Conservation (phyloP, 2,329 filamentous ascomycete species). For the Cladosporium sp. region DNA sequence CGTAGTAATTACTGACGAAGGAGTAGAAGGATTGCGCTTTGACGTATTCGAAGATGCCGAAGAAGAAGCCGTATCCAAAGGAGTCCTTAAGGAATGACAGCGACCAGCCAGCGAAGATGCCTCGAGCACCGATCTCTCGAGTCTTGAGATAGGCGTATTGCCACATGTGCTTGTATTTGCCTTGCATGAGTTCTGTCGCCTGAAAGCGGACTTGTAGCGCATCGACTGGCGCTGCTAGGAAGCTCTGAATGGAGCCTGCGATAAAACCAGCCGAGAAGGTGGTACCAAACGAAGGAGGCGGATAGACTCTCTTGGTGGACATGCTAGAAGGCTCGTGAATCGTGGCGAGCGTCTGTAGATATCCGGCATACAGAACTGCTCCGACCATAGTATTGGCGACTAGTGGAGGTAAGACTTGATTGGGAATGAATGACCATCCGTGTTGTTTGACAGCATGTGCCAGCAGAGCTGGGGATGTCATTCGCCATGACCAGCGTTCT, state of each 20-base stretch:
- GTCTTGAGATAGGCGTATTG: conserved; percentile 63
- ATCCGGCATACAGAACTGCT: conserved; percentile 70
- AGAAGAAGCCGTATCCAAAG: conserved; percentile 67
- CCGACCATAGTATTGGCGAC: conserved; percentile 71
- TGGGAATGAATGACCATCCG: conserved; percentile 69
- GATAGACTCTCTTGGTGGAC: conserved; percentile 62
- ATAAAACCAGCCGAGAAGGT: conserved; percentile 68
- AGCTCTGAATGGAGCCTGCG: conserved; percentile 65
- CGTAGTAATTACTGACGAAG: conserved; percentile 69
- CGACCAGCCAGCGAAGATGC: conserved; percentile 70
- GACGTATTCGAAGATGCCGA: conserved; percentile 70
- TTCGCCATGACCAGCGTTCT: conserved; percentile 56
- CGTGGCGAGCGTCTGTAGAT: conserved; percentile 63
- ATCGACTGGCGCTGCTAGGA: conserved; percentile 70
- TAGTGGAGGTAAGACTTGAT: conserved; percentile 72
- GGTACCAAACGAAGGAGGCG: conserved; percentile 58
- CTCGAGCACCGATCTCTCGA: conserved; percentile 66
- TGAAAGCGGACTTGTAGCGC: conserved; percentile 72
- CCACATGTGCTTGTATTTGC: conserved; percentile 67
- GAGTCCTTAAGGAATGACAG: conserved; percentile 67
- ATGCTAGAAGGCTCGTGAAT: conserved; percentile 64
- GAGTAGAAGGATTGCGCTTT: conserved; percentile 70
- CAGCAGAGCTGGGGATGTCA: conserved; percentile 67
- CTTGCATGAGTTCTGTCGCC: conserved; percentile 55
- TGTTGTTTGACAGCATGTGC: conserved; percentile 64